These are phyloP conservation scores for Neopestalotiopsis sp. DNA, from an alignment of 2,329 filamentous ascomycete genomes.

Conservation along the genomic window DNA sequence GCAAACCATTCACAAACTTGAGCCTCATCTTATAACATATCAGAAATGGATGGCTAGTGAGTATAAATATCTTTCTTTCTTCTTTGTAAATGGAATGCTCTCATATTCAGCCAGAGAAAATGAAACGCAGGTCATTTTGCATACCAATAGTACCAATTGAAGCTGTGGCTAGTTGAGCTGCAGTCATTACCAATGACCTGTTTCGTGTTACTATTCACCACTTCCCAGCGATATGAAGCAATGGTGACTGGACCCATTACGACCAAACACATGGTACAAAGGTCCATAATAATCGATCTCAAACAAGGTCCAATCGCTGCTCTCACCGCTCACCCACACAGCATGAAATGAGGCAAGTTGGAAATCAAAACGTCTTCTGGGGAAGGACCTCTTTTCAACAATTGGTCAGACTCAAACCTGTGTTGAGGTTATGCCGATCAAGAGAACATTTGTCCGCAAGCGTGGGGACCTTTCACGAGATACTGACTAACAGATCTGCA, in stretches of 20 bases:
- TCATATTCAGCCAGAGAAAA: not conserved
- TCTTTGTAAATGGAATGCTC: not conserved
- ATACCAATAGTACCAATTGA: not conserved
- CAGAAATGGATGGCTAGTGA: not conserved
- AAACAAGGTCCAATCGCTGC: not conserved
- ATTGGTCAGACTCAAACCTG: not conserved
- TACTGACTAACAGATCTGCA: constrained; percentile 3
- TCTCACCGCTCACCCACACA: constrained; percentile 1
- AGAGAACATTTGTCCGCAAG: not conserved
- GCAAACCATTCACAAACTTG: not conserved
- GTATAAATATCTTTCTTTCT: not conserved
- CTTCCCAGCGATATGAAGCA: not conserved
- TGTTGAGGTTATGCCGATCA: not conserved
- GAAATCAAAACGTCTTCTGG: not conserved
- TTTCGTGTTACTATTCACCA: constrained; percentile 1
- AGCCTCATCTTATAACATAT: not conserved
- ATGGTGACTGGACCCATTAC: not conserved
- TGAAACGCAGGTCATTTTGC: not conserved
- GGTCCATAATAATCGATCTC: constrained; percentile 5
- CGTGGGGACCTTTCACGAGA: not conserved
- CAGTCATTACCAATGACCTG: not conserved
- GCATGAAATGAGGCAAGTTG: not conserved
- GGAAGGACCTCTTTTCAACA: not conserved
- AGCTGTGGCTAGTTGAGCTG: not conserved
- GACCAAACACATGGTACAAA: not conserved